These are phyloP conservation scores for Leonotis leonurus DNA, from an alignment of 257 asterid genomes.

Conservation along the genomic window DNA sequence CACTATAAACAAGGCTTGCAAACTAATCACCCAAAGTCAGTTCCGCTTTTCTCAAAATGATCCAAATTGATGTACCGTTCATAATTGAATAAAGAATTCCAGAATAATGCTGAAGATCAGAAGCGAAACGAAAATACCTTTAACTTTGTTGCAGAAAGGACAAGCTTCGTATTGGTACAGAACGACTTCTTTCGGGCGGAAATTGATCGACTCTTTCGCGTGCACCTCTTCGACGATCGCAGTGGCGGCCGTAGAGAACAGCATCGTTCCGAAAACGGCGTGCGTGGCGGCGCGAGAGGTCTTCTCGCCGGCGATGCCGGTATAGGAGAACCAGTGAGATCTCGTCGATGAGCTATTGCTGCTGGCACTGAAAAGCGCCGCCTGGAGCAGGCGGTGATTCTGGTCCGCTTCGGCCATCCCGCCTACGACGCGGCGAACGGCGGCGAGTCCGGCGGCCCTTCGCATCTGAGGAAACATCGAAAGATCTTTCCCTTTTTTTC, in stretches of 20 bases:
- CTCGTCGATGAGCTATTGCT: conserved; percentile 28
- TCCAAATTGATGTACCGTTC: conserved; percentile 10
- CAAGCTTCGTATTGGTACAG: conserved; percentile 95
- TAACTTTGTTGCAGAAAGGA: conserved; percentile 94
- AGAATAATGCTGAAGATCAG: not conserved
- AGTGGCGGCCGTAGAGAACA: conserved; percentile 67
- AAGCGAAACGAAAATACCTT: conserved; percentile 42
- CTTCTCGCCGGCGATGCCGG: conserved; percentile 31
- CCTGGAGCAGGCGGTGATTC: conserved; percentile 31
- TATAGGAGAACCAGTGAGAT: conserved; percentile 45
- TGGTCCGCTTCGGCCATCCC: conserved; percentile 23
- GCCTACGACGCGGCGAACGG: conserved; percentile 45
- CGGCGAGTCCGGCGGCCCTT: conserved; percentile 44
- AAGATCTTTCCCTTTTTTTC: not conserved
- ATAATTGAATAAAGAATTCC: no score
- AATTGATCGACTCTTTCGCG: conserved; percentile 63
- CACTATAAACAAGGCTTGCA: not conserved
- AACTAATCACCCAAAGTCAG: not conserved
- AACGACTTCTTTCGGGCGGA: conserved; percentile 60
- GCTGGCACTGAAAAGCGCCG: conserved; percentile 42
- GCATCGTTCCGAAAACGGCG: conserved; percentile 51
- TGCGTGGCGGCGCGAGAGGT: conserved; percentile 31
- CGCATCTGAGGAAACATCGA: conserved; percentile 37
- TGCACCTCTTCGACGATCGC: conserved; percentile 50
- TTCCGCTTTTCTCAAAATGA: not conserved